Evolutionary conservation across 2,329 filamentous ascomycete species (phyloP).

Genomic region (Fusarium sarcochroum): DNA sequence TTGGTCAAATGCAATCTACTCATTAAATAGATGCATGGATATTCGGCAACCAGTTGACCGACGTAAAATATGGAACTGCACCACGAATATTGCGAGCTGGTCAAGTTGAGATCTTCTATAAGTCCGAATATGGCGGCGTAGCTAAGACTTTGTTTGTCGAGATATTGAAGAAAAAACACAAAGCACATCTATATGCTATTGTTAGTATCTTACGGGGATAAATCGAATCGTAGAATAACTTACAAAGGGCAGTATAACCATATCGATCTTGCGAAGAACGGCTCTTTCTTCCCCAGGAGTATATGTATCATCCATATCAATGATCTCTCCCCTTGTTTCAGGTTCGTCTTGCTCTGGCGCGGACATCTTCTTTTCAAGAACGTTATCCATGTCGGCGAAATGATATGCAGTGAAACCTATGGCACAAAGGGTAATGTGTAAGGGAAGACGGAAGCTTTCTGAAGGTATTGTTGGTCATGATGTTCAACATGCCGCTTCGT

Average conservation of each 20-base stretch:
- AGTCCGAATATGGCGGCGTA: slow-evolving; percentile 1
- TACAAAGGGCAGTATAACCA: slow-evolving; percentile 1
- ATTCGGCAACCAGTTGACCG: not conserved
- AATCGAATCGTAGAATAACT: not conserved
- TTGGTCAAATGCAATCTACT: slow-evolving; percentile 6
- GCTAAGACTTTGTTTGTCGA: slow-evolving; percentile 1
- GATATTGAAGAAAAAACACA: not conserved
- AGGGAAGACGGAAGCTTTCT: too few species aligned
- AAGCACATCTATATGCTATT: too few species aligned
- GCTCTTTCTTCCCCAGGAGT: not conserved
- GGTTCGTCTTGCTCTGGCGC: not conserved
- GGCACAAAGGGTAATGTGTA: too few species aligned
- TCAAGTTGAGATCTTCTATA: not conserved
- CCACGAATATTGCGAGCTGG: slow-evolving; percentile 3
- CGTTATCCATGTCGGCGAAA: not conserved
- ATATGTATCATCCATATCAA: slow-evolving; percentile 1
- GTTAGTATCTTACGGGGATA: too few species aligned
- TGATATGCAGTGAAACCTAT: not conserved
- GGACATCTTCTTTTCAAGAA: slow-evolving; percentile 5
- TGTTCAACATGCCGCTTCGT: too few species aligned
- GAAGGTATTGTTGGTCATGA: too few species aligned
- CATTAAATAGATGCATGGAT: not conserved
- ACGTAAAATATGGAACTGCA: slow-evolving; percentile 2
- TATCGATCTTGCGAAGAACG: not conserved
- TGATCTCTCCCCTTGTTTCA: not conserved